Evolutionary conservation across 2,329 filamentous ascomycete genomes (phyloP).

Genomic region (Alternaria arbusti): DNA sequence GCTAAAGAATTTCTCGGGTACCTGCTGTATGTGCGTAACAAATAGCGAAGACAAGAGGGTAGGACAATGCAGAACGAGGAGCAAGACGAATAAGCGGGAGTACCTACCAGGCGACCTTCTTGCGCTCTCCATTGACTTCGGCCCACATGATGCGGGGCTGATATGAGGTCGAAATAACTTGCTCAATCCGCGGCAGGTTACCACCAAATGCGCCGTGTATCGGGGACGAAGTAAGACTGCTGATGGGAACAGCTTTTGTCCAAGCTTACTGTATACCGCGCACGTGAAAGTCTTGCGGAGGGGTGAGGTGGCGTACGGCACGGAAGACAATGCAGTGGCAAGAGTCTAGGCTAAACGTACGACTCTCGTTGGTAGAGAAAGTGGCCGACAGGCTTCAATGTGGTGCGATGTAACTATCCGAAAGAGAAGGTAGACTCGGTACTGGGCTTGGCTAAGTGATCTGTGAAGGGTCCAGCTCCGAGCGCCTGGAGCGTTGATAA

Average conservation of each 20-base stretch:
- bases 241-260: slow-evolving; percentile 23
- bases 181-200: slow-evolving; percentile 33
- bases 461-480: slow-evolving; percentile 30
- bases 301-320: slow-evolving; percentile 32
- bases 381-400: slow-evolving; percentile 30
- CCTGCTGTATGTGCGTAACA: not conserved
- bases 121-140: slow-evolving; percentile 70
- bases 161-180: slow-evolving; percentile 32
- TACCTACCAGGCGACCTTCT: slow-evolving; percentile 77
- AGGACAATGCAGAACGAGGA: not conserved
- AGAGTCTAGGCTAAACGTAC: slow-evolving; percentile 18
- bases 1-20: not conserved
- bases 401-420: slow-evolving; percentile 16
- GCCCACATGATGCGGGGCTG: slow-evolving; percentile 61
- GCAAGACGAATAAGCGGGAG: not conserved
- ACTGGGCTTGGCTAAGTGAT: slow-evolving; percentile 24
- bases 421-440: slow-evolving; percentile 19
- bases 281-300: slow-evolving; percentile 38
- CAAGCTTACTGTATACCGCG: slow-evolving; percentile 24
- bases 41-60: not conserved
- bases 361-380: slow-evolving; percentile 27
- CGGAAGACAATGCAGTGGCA: slow-evolving; percentile 16
- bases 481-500: slow-evolving; percentile 26
- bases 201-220: slow-evolving; percentile 25
- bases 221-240: slow-evolving; percentile 25